Evolutionary conservation across 2,329 filamentous ascomycete species (phyloP), one percentile per base, ranked within the genome.

Genomic region (Dendrostoma leiphaemia): DNA sequence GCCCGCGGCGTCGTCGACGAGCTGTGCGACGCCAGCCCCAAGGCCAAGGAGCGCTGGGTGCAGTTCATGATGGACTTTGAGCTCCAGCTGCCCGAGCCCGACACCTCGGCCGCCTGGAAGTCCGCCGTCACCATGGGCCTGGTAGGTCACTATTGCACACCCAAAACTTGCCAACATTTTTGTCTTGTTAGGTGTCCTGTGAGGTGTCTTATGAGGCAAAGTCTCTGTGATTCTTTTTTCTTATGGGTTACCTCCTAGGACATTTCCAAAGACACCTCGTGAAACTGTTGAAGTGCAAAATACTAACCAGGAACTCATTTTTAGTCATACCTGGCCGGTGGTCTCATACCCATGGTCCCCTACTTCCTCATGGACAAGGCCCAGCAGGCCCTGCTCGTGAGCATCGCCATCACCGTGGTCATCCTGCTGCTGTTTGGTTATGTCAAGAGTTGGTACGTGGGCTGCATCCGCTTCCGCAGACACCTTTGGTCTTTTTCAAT

Each of bases 301-400:
- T n/a, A n/a, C n/a, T n/a, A n/a, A n/a, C n/a, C n/a, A n/a, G n/a
- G n/a, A n/a, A n/a, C n/a, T n/a, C n/a, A n/a, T n/a, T n/a, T n/a
- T n/a, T n/a, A n/a, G n/a, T n/a, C 85, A 32, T 90, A 90, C 66
- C 84, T 90, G 49, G 67, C 89, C 21, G 87, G 87, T 19, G 87
- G 87, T 0, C 74, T 89, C 51, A 79, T 90, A n/a, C 86, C 87
- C 13, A 77, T 90, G 62, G 69, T 88, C 38, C 87, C 87, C 0
- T 90, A 90, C 70, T 85, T 90, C 60, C 74, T 86, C 60, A 73
- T 81, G 65, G 55, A 61, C 13, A 65, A 67, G 21, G 72, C 80
- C 7, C 65, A 67, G 23, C 63, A 73, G n/a, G 79, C 78, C 0
- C 70, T 91, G 48, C 75, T 79, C 32, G 79, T 82, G 56, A 86